A percentile compares a stretch with the other conserved stretches of the same genome.
phyloP scores from a whole-genome alignment of 306 rosid genomes.

The Malus sieversii region DNA sequence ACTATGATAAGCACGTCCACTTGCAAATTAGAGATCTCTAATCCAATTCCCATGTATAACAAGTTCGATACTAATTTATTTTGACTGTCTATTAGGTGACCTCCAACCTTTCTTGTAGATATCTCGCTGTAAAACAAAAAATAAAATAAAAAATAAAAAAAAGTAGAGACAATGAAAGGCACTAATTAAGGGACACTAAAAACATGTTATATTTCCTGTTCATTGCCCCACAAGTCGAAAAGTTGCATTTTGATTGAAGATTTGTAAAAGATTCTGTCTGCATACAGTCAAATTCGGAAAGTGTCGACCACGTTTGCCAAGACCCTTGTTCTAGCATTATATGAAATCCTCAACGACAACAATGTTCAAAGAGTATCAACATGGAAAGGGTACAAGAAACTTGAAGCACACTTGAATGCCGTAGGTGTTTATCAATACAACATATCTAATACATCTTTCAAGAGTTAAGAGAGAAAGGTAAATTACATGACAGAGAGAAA shows the following conservation, averaged over 20 bases:
- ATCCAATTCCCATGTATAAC: too few species aligned
- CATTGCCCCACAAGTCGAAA: neutral
- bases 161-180: neutral
- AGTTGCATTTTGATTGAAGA: neutral
- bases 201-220: neutral
- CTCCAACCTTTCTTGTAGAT: neutral
- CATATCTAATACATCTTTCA: neutral
- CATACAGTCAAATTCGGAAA: neutral
- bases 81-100: neutral
- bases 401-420: slow-evolving; percentile 3
- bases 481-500: neutral
- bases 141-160: too few species aligned
- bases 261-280: neutral
- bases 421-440: neutral
- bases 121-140: too few species aligned
- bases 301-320: neutral
- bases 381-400: neutral
- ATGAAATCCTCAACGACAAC: neutral
- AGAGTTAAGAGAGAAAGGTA: neutral
- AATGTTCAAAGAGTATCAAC: neutral
- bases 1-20: too few species aligned
- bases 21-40: too few species aligned
- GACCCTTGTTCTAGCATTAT: neutral
- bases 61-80: too few species aligned
- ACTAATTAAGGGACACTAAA: neutral